phyloP scores from a whole-genome alignment of 1,284 basidiomycete species.

The Cystobasidium slooffiae region DNA sequence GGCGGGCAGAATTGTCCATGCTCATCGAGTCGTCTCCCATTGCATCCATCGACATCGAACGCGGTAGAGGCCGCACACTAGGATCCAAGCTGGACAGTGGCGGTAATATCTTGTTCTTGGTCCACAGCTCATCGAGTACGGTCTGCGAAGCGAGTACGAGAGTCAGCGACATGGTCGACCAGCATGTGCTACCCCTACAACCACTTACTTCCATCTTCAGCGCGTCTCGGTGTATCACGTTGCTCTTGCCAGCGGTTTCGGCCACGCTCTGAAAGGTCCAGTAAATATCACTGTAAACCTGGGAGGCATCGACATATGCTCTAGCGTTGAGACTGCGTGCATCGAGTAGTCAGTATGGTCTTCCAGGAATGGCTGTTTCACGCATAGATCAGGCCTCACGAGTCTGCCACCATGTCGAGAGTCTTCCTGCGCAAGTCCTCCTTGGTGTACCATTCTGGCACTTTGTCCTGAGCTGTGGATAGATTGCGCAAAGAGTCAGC shows the following conservation, averaged over 20 bases:
- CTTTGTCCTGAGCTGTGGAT: slow-evolving; percentile 10
- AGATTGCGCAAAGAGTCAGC: neutral
- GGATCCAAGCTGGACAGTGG: slow-evolving; percentile 25
- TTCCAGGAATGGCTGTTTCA: neutral
- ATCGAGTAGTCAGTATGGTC: neutral
- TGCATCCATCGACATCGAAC: neutral
- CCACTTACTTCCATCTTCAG: slow-evolving; percentile 39
- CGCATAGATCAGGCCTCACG: slow-evolving; percentile 7
- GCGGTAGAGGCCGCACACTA: slow-evolving; percentile 7
- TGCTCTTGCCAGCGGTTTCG: slow-evolving; percentile 33
- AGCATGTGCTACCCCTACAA: neutral
- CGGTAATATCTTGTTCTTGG: slow-evolving; percentile 21
- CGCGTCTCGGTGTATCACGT: slow-evolving; percentile 38
- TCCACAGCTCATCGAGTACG: slow-evolving; percentile 40
- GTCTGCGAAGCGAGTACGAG: neutral
- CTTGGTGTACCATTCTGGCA: slow-evolving; percentile 34
- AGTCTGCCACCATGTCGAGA: slow-evolving; percentile 39
- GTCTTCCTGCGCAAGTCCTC: slow-evolving; percentile 1
- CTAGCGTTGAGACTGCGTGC: slow-evolving; percentile 15
- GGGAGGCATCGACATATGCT: slow-evolving; percentile 14
- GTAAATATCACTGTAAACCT: slow-evolving; percentile 37
- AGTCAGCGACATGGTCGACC: neutral
- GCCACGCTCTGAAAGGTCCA: slow-evolving; percentile 17
- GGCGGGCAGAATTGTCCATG: slow-evolving; percentile 12
- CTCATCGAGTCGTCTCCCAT: slow-evolving; percentile 16